A percentile compares a stretch with the other conserved stretches of the same genome.
phyloP scores from a whole-genome alignment of 148 eudicot species.

The Camellia lanceoleosa region DNA sequence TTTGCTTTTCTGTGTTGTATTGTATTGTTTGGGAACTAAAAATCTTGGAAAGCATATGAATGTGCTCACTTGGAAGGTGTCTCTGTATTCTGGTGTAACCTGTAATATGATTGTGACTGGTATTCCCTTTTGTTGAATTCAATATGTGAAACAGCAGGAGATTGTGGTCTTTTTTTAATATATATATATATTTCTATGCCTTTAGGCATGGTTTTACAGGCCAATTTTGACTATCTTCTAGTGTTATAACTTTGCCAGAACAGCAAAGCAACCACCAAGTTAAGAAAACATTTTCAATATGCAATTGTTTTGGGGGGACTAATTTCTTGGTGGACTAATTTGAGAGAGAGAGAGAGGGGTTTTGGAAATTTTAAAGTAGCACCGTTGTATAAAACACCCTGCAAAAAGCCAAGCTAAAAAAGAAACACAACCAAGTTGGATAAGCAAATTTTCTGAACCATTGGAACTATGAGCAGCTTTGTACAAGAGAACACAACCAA shows the following conservation, averaged over 20 bases:
- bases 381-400: too few species aligned
- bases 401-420: too few species aligned
- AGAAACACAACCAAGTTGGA: too few species aligned
- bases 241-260: too few species aligned
- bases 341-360: too few species aligned
- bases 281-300: too few species aligned
- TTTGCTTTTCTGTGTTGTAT: not conserved
- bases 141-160: slow-evolving; percentile 3
- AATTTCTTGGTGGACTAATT: too few species aligned
- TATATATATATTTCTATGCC: not conserved
- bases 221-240: not conserved
- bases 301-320: too few species aligned
- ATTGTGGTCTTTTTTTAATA: not conserved
- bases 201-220: not conserved
- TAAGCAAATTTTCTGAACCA: not conserved
- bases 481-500: slow-evolving; percentile 2
- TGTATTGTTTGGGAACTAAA: not conserved
- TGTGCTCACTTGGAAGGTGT: not conserved
- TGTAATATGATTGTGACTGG: not conserved
- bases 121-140: not conserved
- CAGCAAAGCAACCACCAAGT: too few species aligned
- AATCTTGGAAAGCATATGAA: not conserved
- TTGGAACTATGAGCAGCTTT: not conserved
- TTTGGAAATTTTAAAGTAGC: too few species aligned
- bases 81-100: slow-evolving; percentile 1